Evolutionary conservation across 116 monocot genomes (phyloP).

Genomic region (Posidonia oceanica): DNA sequence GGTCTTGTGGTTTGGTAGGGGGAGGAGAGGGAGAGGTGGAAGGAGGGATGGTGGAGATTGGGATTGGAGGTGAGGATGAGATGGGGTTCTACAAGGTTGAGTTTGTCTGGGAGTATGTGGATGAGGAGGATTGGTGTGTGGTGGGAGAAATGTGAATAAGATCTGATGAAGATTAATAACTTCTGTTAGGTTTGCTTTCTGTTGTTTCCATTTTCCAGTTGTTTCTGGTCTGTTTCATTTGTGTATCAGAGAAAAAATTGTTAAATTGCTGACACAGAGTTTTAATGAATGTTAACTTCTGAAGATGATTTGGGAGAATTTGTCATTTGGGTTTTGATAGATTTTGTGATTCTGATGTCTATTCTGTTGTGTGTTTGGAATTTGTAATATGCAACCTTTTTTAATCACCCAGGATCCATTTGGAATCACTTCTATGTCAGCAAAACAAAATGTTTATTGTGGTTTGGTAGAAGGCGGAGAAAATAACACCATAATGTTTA

Average conservation of each 20-base stretch:
- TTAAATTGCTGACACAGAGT: neutral
- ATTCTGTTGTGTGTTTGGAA: too few relatives aligned
- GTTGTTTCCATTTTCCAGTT: neutral
- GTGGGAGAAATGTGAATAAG: slow-evolving; percentile 11
- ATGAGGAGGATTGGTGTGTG: slow-evolving; percentile 31
- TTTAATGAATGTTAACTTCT: too few relatives aligned
- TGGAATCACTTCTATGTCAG: too few relatives aligned
- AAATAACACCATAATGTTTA: too few relatives aligned
- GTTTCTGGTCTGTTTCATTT: neutral
- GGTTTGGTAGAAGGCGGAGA: too few relatives aligned
- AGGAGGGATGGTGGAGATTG: neutral
- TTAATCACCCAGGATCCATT: too few relatives aligned
- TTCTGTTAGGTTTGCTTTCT: neutral
- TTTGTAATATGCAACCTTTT: too few relatives aligned
- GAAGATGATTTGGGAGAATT: too few relatives aligned
- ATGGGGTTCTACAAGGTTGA: slow-evolving; percentile 21
- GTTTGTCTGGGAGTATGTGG: slow-evolving; percentile 17
- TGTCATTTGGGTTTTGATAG: too few relatives aligned
- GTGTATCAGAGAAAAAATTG: neutral
- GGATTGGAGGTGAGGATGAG: slow-evolving; percentile 9
- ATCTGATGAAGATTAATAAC: neutral
- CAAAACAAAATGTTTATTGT: too few relatives aligned
- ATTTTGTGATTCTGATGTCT: too few relatives aligned
- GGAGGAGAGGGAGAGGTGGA: slow-evolving; percentile 1
- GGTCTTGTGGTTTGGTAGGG: neutral